Conservation (phyloP, 129 eudicot species). For the Apium graveolens region DNA sequence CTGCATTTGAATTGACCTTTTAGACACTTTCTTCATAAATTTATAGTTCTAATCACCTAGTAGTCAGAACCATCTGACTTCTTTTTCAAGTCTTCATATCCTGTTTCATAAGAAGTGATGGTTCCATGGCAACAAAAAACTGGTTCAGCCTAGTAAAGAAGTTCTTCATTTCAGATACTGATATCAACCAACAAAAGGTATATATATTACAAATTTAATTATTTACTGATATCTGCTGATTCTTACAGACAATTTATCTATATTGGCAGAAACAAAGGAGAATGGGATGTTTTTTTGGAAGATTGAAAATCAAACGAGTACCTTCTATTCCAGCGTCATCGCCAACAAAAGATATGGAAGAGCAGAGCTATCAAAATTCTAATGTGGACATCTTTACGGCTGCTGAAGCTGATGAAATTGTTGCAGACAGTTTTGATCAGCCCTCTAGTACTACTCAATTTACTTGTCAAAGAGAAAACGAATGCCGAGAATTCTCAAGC, state of each 20-base stretch:
- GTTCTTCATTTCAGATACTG: constrained; percentile 46
- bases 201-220: background rate
- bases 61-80: background rate
- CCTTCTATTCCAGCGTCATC: constrained; percentile 33
- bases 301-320: constrained; percentile 35
- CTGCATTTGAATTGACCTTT: background rate
- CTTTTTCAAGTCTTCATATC: background rate
- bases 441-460: constrained; percentile 5
- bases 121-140: constrained; percentile 57
- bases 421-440: background rate
- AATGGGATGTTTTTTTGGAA: constrained; percentile 49
- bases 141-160: constrained; percentile 55
- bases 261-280: constrained; percentile 44
- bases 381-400: background rate
- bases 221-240: background rate
- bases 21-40: no score
- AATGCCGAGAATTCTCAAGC: constrained; percentile 19
- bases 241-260: constrained; percentile 5
- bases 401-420: background rate
- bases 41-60: background rate
- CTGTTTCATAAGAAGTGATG: constrained; percentile 3
- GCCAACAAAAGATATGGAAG: constrained; percentile 27
- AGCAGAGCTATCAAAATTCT: constrained; percentile 10
- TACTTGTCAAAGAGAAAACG: constrained; percentile 14
- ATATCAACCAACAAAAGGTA: constrained; percentile 47